Evolutionary conservation across 108 stramenopile genomes (phyloP).

Genomic region (Aureococcus anophagefferens): DNA sequence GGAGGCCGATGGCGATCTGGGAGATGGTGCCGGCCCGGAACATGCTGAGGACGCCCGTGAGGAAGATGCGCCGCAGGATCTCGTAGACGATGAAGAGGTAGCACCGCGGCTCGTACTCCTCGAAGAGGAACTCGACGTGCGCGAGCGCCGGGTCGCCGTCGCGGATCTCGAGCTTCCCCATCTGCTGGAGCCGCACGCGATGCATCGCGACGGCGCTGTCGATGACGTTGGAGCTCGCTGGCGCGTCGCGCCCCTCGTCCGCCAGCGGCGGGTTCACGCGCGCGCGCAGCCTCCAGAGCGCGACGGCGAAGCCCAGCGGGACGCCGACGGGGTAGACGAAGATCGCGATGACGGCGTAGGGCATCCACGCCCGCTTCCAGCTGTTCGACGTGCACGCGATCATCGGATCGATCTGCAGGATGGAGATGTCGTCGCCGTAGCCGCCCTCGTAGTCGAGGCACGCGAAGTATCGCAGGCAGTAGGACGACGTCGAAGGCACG

Average conservation of each 20-base stretch:
- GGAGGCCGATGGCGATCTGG: background rate
- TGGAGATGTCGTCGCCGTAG: background rate
- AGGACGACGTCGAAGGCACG: background rate
- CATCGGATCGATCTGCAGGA: background rate
- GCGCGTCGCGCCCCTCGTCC: too few species aligned
- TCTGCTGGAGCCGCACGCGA: too few species aligned
- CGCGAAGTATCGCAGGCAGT: background rate
- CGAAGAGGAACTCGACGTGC: constrained; percentile 16
- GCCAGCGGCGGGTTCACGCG: background rate
- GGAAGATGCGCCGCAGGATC: background rate
- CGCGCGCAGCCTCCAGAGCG: background rate
- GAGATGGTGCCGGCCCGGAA: background rate
- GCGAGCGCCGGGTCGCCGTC: too few species aligned
- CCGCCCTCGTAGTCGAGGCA: background rate
- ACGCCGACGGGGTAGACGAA: constrained; percentile 9
- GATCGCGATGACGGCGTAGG: constrained; percentile 1
- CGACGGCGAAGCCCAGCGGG: background rate
- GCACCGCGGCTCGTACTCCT: constrained; percentile 13
- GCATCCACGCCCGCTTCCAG: background rate
- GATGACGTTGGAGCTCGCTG: too few species aligned
- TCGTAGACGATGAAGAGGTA: constrained; percentile 4
- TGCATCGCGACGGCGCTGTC: too few species aligned
- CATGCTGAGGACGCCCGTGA: constrained; percentile 1
- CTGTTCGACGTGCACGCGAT: background rate
- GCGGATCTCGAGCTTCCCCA: too few species aligned